Evolutionary conservation across 2,329 filamentous ascomycete species (phyloP), one percentile per base, ranked within the genome.

Genomic region (Penicillium sp.): DNA sequence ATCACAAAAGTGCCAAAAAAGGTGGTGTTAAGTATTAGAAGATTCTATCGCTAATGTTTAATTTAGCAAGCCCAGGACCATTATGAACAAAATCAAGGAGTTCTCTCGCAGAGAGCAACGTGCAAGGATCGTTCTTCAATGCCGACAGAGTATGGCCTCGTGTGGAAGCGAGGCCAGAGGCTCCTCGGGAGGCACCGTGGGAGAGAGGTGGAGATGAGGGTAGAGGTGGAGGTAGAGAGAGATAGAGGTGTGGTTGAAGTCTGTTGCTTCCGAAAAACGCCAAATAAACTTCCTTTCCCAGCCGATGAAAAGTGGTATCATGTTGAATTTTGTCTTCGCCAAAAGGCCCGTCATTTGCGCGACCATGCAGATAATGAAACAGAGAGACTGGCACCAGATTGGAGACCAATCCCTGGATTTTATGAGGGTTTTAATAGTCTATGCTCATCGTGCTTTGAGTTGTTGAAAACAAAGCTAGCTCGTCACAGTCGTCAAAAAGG

Each of bases 401-500:
- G 47, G 53, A 47, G 36, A 57, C 42, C 56, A 58, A 59, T 42
- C 50, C 56, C 50, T 51, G 45, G 38, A 47, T 57, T 59, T 57
- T 58, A 50, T 55, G 27, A 61, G 57, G 63, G 63, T 66, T 66
- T 54, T 58, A 41, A 45, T 54, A 67, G 64, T 74, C 71, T 74
- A 74, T 73, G 65, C 66, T 64, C 66, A 55, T 47, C 64, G 65
- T 73, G 74, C 75, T 75, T 76, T 76, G 75, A 76, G 72, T 78
- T 78, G 76, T 78, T 78, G 76, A 78, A 75, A 75, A 76, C 73
- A 77, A 77, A 77, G 75, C 72, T 66, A 67, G 72, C 68, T 74
- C 71, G 70, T 76, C 73, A 75, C 67, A 74, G 70, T 74, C 72
- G 69, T 76, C 68, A 74, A 64, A 40, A 68, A 65, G 54, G 59